Conservation (phyloP, 208 protist genomes). For the Phytomonas sp. region DNA sequence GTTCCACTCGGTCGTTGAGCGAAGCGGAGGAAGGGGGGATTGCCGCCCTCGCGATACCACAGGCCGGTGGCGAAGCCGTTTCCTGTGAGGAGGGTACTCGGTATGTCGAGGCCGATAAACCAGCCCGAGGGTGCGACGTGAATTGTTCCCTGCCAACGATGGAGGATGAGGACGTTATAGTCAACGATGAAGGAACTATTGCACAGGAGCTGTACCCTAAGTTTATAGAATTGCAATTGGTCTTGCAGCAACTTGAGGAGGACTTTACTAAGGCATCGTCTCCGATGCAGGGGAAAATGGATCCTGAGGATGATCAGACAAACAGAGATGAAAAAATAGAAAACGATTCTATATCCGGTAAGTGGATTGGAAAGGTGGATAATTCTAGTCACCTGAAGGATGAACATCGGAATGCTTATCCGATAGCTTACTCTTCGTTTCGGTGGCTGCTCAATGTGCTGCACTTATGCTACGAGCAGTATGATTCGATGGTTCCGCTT, state of each 20-base stretch:
- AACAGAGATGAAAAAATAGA: not conserved
- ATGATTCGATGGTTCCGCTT: not conserved
- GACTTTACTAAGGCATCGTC: not conserved
- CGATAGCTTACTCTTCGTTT: not conserved
- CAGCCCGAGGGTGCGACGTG: not conserved
- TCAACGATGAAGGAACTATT: not conserved
- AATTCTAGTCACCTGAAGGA: not conserved
- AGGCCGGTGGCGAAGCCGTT: not conserved
- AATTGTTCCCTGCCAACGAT: not conserved
- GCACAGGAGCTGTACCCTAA: not conserved
- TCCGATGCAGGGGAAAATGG: not conserved
- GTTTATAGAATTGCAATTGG: not conserved
- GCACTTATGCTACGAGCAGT: not conserved
- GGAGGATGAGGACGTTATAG: not conserved
- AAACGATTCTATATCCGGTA: not conserved
- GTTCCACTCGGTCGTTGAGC: not conserved
- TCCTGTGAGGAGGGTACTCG: not conserved
- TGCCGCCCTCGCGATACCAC: not conserved
- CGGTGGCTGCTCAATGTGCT: not conserved
- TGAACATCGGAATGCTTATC: not conserved
- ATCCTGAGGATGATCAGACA: not conserved
- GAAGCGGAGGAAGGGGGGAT: not conserved
- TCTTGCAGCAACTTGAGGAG: not conserved
- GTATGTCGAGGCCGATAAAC: not conserved
- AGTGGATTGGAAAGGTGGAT: not conserved